Evolutionary conservation across 2,329 filamentous ascomycete species (phyloP), one percentile per base, ranked within the genome.

Genomic region (Apiospora arundinis): DNA sequence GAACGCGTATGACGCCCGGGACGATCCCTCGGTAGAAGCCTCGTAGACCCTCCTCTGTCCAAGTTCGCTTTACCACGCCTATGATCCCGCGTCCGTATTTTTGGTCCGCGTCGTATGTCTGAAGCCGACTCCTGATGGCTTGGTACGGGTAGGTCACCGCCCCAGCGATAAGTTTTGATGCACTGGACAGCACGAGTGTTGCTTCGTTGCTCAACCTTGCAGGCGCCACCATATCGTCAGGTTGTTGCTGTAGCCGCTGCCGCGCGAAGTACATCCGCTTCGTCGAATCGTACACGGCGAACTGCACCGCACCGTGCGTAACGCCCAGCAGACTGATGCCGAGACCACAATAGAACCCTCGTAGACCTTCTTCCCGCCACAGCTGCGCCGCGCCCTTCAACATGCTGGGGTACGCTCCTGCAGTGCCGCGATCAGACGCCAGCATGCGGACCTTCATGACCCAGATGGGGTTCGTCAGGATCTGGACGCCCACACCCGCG

Each of bases 401-500:
- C 85, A 98, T 93, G 74, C 90, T 92, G 21, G 89, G 87, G 82
- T 99, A 99, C 1, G 95, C 96, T 18, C 94, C 94, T 1, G 87
- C 89, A 7, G 90, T 87, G 70, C 89, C 86, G 68, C 90, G 89
- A 75, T 96, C 93, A 4, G 93, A 95, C 42, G 95, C 94, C 32
- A 98, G 86, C 95, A 99, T 98, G 74, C 96, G 92, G 11, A 95
- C 98, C 85, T 98, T 98, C 81, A 99, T 91, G 2, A 99, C 96
- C 96, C 96, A 99, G 77, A 99, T 92, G 2, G 96, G 96, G 80
- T 98, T 98, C 42, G 96, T 98, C 75, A 95, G 87, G 42, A 93
- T 83, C 60, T 95, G 92, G 1, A 95, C 97, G 52, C 93, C 82
- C 23, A 92, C 85, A 42, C 95, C 95, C 74, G 88, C 85, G 40